phyloP scores from a whole-genome alignment of 2,329 filamentous ascomycete species.

The Fusarium nematophilum region DNA sequence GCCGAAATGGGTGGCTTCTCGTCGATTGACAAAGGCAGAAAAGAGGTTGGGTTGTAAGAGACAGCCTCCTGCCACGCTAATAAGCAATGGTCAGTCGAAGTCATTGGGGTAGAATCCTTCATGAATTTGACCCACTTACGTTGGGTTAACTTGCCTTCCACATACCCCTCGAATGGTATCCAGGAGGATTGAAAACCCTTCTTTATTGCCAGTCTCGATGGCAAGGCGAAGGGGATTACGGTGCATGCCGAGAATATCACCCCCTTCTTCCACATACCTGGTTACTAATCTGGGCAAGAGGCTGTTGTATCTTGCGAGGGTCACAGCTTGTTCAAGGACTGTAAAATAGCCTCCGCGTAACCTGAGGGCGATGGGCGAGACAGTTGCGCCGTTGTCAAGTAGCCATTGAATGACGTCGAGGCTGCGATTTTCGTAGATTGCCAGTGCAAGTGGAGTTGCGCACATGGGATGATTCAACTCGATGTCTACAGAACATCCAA shows the following conservation, averaged over 20 bases:
- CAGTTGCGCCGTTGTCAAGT: neutral
- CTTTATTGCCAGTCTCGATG: neutral
- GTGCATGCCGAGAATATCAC: neutral
- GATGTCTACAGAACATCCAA: conserved; percentile 1
- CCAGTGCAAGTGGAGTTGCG: neutral
- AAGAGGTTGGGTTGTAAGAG: neutral
- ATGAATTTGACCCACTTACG: neutral
- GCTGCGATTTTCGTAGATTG: neutral
- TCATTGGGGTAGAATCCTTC: too few relatives aligned
- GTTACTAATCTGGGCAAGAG: neutral
- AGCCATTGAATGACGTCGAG: neutral
- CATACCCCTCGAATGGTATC: neutral
- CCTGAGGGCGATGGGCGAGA: neutral
- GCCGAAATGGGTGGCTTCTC: fast-evolving
- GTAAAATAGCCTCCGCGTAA: neutral
- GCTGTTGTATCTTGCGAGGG: neutral
- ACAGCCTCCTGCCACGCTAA: too few relatives aligned
- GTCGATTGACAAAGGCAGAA: neutral
- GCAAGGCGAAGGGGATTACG: neutral
- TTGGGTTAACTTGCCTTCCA: neutral
- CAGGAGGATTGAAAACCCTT: neutral
- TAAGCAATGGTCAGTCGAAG: neutral
- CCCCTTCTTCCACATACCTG: neutral
- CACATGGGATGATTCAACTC: neutral
- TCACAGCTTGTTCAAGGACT: neutral